Evolutionary conservation across 73 alveolate genomes (phyloP).

Genomic region (Strombidium stylifer): DNA sequence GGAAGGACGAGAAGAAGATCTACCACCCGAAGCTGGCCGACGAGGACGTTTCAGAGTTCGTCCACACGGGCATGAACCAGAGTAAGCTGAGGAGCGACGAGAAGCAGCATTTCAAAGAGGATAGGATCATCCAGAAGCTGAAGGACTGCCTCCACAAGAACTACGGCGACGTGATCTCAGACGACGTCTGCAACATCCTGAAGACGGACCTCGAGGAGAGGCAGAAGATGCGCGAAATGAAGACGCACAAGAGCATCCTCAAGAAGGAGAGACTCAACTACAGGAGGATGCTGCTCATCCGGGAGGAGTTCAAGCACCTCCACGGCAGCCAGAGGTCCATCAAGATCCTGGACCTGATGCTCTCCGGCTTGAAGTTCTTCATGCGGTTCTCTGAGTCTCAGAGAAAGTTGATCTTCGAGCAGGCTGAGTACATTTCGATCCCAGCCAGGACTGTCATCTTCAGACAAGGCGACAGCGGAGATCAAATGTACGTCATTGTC

Average conservation of each 20-base stretch:
- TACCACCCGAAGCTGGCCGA: too few relatives aligned
- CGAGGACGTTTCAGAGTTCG: too few relatives aligned
- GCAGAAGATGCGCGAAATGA: neutral
- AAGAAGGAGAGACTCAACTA: slow-evolving; percentile 11
- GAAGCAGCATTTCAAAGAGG: too few relatives aligned
- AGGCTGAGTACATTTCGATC: slow-evolving; percentile 4
- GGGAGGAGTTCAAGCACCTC: neutral
- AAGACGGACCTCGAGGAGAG: slow-evolving; percentile 23
- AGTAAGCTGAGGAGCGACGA: neutral
- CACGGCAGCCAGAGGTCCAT: neutral
- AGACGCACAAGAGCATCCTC: neutral
- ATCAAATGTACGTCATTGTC: slow-evolving; percentile 40
- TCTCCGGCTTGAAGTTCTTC: slow-evolving; percentile 18
- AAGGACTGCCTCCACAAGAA: neutral
- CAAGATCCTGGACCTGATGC: slow-evolving; percentile 6
- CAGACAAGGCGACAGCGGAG: slow-evolving; percentile 55
- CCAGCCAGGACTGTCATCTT: slow-evolving; percentile 11
- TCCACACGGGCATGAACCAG: slow-evolving; percentile 1
- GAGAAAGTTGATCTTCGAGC: slow-evolving; percentile 2
- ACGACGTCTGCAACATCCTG: slow-evolving; percentile 24
- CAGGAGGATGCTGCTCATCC: slow-evolving; percentile 5
- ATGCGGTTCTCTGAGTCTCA: slow-evolving; percentile 15
- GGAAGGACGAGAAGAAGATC: too few relatives aligned
- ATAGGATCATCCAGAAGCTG: neutral
- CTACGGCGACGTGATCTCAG: slow-evolving; percentile 22